Evolutionary conservation across 2,329 filamentous ascomycete genomes (phyloP), one percentile per base, ranked within the genome.

Genomic region (Beauveria caledonica): DNA sequence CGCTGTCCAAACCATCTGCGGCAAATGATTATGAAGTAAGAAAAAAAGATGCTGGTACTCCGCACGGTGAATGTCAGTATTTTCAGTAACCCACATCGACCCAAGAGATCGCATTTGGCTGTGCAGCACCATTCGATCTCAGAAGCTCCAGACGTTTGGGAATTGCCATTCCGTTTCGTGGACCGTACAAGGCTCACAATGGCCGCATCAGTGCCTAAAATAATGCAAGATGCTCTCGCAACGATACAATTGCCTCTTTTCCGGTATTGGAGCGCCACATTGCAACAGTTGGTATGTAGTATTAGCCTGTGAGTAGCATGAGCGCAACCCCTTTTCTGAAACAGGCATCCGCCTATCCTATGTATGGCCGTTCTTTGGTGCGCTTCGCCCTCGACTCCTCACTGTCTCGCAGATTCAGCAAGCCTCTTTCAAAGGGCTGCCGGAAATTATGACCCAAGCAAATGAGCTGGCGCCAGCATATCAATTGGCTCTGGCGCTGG

Each of bases 391-490:
- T 42, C 11, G 51, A 36, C 21, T 23, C n/a, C 29, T 58, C 45
- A 15, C 45, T 46, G 33, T 49, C 33, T 48, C 49, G 44, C 29
- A 57, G 44, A 49, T 40, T 57, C 21, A 49, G 29, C 45, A 17
- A 49, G n/a, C 36, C 33, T 42, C 51, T 39, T 45, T 25, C 36
- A 21, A 17, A 50, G 50, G 45, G 15, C 17, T 36, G 10, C 13
- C 42, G 58, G 58, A 55, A 44, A 54, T 60, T 54, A 49, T 49
- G 29, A 21, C 27, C 27, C 42, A 44, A 40, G 50, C 50, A 54
- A 54, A 60, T 60, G 50, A 60, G 42, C 27, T 60, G 40, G 40
- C 49, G n/a, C 49, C 49, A 48, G 58, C 29, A 55, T 55, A 19
- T 21, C 40, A 21, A 56, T 49, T 50, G 45, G 49, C 21, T 52